These are phyloP conservation scores for Shiraia sp. DNA, from an alignment of 2,329 filamentous ascomycete genomes.

Conservation along the genomic window DNA sequence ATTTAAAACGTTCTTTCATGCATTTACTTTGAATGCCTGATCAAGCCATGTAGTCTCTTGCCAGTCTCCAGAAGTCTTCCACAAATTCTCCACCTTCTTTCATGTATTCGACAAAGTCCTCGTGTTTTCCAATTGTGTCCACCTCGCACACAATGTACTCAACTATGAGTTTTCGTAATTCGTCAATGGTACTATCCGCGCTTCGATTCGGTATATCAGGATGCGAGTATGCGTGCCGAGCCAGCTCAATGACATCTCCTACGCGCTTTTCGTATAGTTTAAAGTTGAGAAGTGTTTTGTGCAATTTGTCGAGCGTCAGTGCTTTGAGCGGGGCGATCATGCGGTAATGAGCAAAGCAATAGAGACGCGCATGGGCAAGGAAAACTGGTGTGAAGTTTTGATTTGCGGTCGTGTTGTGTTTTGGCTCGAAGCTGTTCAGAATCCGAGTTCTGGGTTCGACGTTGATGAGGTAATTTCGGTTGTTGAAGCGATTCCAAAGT, in stretches of 20 bases:
- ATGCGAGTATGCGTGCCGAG: constrained; percentile 12
- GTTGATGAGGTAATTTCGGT: constrained; percentile 13
- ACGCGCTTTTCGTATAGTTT: constrained; percentile 10
- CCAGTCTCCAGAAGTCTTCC: constrained; percentile 23
- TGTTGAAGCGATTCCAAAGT: constrained; percentile 13
- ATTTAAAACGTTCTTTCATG: too few relatives aligned
- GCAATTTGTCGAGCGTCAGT: constrained; percentile 18
- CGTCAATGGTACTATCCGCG: constrained; percentile 10
- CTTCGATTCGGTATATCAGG: constrained; percentile 12
- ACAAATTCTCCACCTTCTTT: constrained; percentile 29
- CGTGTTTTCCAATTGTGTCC: constrained; percentile 14
- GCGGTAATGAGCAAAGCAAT: constrained; percentile 12
- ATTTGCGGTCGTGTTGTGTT: constrained; percentile 14
- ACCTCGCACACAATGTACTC: constrained; percentile 24
- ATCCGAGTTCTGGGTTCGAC: constrained; percentile 14
- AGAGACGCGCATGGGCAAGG: constrained; percentile 18
- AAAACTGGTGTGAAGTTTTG: constrained; percentile 27
- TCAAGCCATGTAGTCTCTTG: constrained; percentile 9
- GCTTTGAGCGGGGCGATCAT: constrained; percentile 14
- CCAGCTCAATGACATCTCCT: constrained; percentile 17
- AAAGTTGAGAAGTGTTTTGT: constrained; percentile 17
- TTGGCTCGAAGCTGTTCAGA: constrained; percentile 14
- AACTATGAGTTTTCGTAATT: constrained; percentile 17
- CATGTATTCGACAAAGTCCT: constrained; percentile 17
- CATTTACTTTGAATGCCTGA: background rate